phyloP scores from a whole-genome alignment of 2,329 filamentous ascomycete genomes.

The Trichoderma koningiopsis region DNA sequence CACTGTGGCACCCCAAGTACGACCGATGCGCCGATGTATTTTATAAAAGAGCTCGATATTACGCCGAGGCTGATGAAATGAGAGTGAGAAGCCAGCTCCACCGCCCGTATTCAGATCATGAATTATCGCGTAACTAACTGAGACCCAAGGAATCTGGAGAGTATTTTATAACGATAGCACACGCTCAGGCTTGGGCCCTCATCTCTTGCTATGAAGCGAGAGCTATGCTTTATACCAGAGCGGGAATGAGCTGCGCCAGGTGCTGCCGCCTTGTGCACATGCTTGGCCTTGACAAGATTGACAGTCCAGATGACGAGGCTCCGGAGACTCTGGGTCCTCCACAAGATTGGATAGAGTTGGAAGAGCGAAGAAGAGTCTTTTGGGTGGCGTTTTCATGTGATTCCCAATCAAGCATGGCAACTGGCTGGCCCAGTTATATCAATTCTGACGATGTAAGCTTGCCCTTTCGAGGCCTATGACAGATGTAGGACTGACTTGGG shows the following conservation, averaged over 20 bases:
- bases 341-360: constrained; percentile 74
- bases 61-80: constrained; percentile 82
- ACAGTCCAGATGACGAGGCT: constrained; percentile 64
- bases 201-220: constrained; percentile 80
- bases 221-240: constrained; percentile 79
- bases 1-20: constrained; percentile 73
- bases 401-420: constrained; percentile 82
- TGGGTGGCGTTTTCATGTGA: constrained; percentile 85
- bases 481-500: not conserved
- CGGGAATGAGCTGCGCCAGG: constrained; percentile 80
- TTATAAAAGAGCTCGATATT: constrained; percentile 79
- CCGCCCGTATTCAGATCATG: not conserved
- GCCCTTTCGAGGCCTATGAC: too few species aligned
- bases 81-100: constrained; percentile 48
- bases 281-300: constrained; percentile 80
- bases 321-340: constrained; percentile 74
- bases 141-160: constrained; percentile 68
- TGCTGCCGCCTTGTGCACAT: constrained; percentile 74
- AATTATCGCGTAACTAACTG: not conserved
- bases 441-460: constrained; percentile 66
- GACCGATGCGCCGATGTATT: constrained; percentile 72
- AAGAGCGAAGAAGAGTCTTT: constrained; percentile 79
- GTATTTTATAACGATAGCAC: constrained; percentile 73
- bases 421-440: constrained; percentile 84
- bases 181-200: constrained; percentile 79